These are phyloP conservation scores for Globisporangium paroecandrum DNA, from an alignment of 352 stramenopile genomes.

Conservation along the genomic window DNA sequence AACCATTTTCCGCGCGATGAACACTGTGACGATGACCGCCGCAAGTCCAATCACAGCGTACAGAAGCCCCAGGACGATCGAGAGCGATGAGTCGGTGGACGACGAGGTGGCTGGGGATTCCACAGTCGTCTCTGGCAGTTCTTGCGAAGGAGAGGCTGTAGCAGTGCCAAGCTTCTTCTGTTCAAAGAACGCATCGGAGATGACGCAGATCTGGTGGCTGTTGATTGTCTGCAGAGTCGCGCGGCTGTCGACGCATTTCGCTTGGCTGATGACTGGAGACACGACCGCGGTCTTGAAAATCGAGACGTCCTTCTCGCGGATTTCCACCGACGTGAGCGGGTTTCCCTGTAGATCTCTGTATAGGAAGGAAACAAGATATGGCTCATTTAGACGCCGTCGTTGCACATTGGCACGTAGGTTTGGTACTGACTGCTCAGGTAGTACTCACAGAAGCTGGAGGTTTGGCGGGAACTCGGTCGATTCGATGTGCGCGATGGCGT, in stretches of 20 bases:
- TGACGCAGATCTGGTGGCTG: conserved; percentile 15
- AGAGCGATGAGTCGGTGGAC: neutral
- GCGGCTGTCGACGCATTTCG: conserved; percentile 2
- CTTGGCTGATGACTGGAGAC: neutral
- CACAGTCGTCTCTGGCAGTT: neutral
- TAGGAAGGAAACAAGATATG: neutral
- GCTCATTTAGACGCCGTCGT: neutral
- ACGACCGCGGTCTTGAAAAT: neutral
- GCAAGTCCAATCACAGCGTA: conserved; percentile 18
- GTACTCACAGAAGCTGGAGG: conserved; percentile 12
- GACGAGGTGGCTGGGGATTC: neutral
- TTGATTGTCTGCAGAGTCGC: conserved; percentile 8
- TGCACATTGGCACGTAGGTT: neutral
- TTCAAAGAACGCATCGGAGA: conserved; percentile 15
- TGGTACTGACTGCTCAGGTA: neutral
- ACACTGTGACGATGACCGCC: conserved; percentile 8
- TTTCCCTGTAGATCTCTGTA: conserved; percentile 15
- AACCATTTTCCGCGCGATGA: conserved; percentile 19
- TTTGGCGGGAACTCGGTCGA: neutral
- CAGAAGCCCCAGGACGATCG: neutral
- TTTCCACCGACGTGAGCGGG: conserved; percentile 13
- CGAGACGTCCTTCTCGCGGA: conserved; percentile 14
- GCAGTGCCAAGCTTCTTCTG: conserved; percentile 6
- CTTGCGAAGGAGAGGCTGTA: too few species aligned
- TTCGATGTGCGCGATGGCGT: conserved; percentile 16